Base-by-base conservation (phyloP, 192 early-diverging fungal species). In the Rhizoclosmatium globosum region DNA sequence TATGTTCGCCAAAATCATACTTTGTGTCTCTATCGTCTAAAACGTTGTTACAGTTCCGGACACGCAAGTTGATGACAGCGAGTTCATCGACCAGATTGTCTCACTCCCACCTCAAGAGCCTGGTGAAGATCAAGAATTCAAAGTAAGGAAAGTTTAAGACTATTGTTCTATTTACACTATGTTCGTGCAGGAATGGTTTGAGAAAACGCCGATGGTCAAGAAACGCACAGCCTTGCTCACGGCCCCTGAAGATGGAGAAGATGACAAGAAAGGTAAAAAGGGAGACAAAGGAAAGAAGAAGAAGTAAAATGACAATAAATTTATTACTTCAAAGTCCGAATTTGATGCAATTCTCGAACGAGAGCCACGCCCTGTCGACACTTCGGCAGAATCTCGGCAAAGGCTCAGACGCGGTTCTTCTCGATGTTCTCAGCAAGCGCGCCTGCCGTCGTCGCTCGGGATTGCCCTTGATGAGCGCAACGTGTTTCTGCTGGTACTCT, bases 11-110 rank as follows among this genome's bases (percentile, higher is more conserved):
- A 46, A 83, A 31, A 42, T 9, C 42, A 19, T 23, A 15, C 39
- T 74, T 23, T 44, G 43, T 0, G 45, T 56, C 3, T 13, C n/a
- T 15, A 38, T 38, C 0, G 31, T 31, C 31, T 31, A 6, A 68
- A 41, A 77, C 3, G 1, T 21, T 31, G 57, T 41, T 39, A 43
- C 64, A 88, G 87, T 42, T 88, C 6, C 62, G 84, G 4, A 48
- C 56, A n/a, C 58, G 82, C 1, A 84, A 82, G 4, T 66, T 88
- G 46, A 74, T 67, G 3, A 89, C 86, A 82, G 86, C 68, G 88
- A 89, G 60, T 83, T 89, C 48, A 77, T 87, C 23, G 86, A 89
- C 47, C 84, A 89, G 50, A 73, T 89, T 15, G 66, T 89, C 4
- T 83, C 86, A 47, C 68, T 88, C 42, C 72, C 81, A 9, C 82